These are phyloP conservation scores for Candida glucosophila DNA, from an alignment of 1,139 yeast species.

Conservation along the genomic window DNA sequence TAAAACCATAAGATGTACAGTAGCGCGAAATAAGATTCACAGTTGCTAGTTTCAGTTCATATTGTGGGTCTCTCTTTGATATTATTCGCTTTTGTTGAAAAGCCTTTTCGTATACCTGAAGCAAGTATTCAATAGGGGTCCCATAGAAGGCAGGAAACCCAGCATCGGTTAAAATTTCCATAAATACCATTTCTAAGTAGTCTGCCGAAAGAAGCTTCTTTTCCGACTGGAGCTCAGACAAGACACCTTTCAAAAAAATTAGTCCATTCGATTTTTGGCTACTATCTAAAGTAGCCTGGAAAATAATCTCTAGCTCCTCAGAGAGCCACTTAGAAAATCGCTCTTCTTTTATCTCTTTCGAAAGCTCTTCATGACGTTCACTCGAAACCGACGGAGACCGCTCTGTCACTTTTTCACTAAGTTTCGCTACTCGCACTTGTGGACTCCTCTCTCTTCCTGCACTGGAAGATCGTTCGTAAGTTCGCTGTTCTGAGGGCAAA, in stretches of 20 bases:
- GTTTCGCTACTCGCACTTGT: constrained; percentile 2
- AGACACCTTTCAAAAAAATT: constrained; percentile 24
- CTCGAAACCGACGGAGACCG: no score
- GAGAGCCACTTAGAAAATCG: constrained; percentile 22
- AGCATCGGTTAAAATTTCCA: constrained; percentile 46
- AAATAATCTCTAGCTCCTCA: constrained; percentile 25
- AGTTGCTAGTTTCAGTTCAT: constrained; percentile 28
- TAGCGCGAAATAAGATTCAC: constrained; percentile 45
- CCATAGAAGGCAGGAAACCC: constrained; percentile 28
- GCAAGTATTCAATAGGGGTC: constrained; percentile 40
- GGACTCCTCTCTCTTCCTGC: constrained; percentile 1
- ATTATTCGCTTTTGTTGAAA: constrained; percentile 30
- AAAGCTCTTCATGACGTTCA: no score
- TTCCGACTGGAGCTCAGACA: constrained; percentile 25
- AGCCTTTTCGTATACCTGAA: constrained; percentile 32
- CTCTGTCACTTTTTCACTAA: constrained; percentile 1
- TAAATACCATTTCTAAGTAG: constrained; percentile 39
- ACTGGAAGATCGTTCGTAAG: background rate
- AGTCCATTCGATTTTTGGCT: constrained; percentile 1
- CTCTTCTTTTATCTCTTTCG: no score
- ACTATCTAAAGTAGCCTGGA: constrained; percentile 23
- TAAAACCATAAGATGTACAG: constrained; percentile 58
- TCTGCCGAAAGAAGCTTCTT: constrained; percentile 15
- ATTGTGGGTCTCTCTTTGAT: constrained; percentile 30
- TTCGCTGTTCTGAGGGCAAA: background rate